These are phyloP conservation scores for Penicillium maclennaniae DNA, from an alignment of 495 filamentous ascomycete species.

Conservation along the genomic window DNA sequence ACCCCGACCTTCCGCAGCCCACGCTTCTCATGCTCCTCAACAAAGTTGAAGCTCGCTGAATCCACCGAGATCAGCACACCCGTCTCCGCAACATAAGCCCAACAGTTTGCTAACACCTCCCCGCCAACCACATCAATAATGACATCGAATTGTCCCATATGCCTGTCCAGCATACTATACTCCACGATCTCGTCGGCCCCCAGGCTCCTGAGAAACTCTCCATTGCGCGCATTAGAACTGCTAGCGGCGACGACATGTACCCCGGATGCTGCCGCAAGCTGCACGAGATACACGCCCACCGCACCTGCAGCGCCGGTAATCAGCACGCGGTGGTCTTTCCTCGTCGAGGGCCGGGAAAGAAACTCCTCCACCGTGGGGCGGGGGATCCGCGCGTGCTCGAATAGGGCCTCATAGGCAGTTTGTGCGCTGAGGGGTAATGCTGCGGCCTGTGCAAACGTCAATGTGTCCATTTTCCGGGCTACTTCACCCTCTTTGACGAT, in stretches of 20 bases:
- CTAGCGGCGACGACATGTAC: constrained; percentile 25
- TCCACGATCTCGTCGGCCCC: constrained; percentile 31
- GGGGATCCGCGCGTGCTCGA: constrained; percentile 21
- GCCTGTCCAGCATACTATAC: constrained; percentile 17
- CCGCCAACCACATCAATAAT: constrained; percentile 36
- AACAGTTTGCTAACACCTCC: constrained; percentile 22
- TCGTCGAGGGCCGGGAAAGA: not conserved
- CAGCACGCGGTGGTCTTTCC: constrained; percentile 13
- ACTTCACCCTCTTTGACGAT: constrained; percentile 23
- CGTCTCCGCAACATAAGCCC: constrained; percentile 18
- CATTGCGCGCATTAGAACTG: constrained; percentile 28
- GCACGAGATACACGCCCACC: constrained; percentile 34
- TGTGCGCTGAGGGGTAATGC: constrained; percentile 30
- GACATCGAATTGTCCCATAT: constrained; percentile 23
- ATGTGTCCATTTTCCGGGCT: constrained; percentile 21
- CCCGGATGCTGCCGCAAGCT: constrained; percentile 26
- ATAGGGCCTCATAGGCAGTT: constrained; percentile 35
- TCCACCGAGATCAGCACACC: constrained; percentile 33
- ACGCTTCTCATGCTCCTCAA: constrained; percentile 31
- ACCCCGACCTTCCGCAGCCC: constrained; percentile 18
- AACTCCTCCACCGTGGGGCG: constrained; percentile 2
- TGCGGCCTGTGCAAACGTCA: constrained; percentile 25
- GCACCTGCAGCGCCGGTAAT: constrained; percentile 35
- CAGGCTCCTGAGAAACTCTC: constrained; percentile 23
- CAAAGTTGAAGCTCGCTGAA: constrained; percentile 31